Conservation (phyloP, 768 basidiomycete genomes). For the Asterophora lycoperdoides region DNA sequence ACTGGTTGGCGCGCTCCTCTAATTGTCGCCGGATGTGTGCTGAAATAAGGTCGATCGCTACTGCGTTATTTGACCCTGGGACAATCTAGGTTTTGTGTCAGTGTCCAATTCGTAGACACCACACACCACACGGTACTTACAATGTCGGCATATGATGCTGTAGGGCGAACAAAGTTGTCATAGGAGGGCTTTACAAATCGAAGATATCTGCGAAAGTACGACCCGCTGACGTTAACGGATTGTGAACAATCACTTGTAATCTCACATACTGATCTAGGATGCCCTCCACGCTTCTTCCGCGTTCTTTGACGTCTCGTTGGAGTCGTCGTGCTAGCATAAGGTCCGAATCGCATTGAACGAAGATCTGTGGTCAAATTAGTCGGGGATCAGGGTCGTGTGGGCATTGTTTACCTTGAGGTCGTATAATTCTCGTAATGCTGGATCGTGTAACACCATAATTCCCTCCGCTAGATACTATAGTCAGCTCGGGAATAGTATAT, state of each 20-base stretch:
- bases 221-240: not conserved
- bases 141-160: slow-evolving; percentile 84
- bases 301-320: slow-evolving; percentile 80
- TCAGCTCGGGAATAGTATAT: not conserved
- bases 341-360: slow-evolving; percentile 93
- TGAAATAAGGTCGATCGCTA: slow-evolving; percentile 90
- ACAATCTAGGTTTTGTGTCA: slow-evolving; percentile 62
- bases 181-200: slow-evolving; percentile 94
- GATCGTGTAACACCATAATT: slow-evolving; percentile 85
- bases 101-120: not conserved
- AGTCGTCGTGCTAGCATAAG: slow-evolving; percentile 96
- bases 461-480: slow-evolving; percentile 61
- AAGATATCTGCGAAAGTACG: slow-evolving; percentile 56
- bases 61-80: slow-evolving; percentile 84
- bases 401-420: slow-evolving; percentile 74
- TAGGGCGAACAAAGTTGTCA: slow-evolving; percentile 91
- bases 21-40: slow-evolving; percentile 87
- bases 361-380: slow-evolving; percentile 44
- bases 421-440: slow-evolving; percentile 72
- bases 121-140: slow-evolving; percentile 35
- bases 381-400: not conserved
- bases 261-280: slow-evolving; percentile 77
- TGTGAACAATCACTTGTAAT: not conserved
- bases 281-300: slow-evolving; percentile 81
- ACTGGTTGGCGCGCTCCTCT: slow-evolving; percentile 67